Conservation (phyloP, 176 grass and related monocot genomes). For the Sorghum bicolor region DNA sequence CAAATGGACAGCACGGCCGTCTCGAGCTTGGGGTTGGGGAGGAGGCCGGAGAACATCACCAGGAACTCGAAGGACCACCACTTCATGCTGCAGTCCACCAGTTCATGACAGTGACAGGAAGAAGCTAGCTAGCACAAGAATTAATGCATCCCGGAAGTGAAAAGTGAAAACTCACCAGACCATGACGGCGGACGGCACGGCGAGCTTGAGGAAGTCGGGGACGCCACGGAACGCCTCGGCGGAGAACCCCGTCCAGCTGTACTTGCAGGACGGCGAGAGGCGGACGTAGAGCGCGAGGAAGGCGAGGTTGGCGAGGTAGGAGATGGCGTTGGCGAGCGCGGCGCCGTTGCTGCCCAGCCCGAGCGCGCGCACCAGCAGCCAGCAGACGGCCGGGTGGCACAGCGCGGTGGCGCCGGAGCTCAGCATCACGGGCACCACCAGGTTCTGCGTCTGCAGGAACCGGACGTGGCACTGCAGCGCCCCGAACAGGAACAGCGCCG, state of each 20-base stretch:
- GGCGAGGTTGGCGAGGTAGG: constrained; percentile 22
- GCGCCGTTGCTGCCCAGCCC: constrained; percentile 42
- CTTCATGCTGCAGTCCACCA: constrained; percentile 35
- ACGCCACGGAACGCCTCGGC: constrained; percentile 36
- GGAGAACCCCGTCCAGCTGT: constrained; percentile 38
- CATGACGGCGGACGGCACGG: constrained; percentile 61
- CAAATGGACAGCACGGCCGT: constrained; percentile 53
- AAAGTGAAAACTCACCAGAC: constrained; percentile 33
- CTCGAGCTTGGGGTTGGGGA: constrained; percentile 63
- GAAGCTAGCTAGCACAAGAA: no score
- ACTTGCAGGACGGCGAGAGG: constrained; percentile 31
- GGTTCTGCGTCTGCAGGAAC: constrained; percentile 48
- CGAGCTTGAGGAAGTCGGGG: constrained; percentile 32
- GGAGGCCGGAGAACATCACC: constrained; percentile 57
- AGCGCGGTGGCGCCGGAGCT: constrained; percentile 18
- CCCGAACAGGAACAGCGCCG: constrained; percentile 24
- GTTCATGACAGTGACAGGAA: no score
- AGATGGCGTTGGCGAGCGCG: constrained; percentile 34
- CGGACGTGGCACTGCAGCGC: constrained; percentile 34
- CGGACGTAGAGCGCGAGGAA: constrained; percentile 37
- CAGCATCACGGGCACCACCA: constrained; percentile 42
- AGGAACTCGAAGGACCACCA: constrained; percentile 72
- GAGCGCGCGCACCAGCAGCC: constrained; percentile 41
- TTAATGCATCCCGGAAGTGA: no score
- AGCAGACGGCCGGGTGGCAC: constrained; percentile 45